A percentile compares a stretch with the other conserved stretches of the same genome.
phyloP scores from a whole-genome alignment of 1,139 yeast genomes.

The Magnusiomyces tetraspermus region DNA sequence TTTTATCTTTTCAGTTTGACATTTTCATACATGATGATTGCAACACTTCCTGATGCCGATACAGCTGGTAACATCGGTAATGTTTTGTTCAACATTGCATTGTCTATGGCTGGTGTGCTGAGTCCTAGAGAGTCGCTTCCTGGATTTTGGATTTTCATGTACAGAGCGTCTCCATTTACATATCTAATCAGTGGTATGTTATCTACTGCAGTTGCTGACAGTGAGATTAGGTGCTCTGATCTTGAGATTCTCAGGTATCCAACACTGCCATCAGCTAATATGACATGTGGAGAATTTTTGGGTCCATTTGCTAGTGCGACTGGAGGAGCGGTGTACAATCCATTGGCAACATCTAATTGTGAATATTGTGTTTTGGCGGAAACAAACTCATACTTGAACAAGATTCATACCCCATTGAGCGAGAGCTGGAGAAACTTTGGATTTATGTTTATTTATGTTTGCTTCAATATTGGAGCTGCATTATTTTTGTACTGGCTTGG shows the following conservation, averaged over 20 bases:
- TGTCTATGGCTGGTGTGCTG: slow-evolving; percentile 78
- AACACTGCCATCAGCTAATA: slow-evolving; percentile 45
- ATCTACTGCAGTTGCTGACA: slow-evolving; percentile 44
- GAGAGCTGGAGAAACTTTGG: slow-evolving; percentile 56
- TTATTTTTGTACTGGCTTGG: slow-evolving; percentile 48
- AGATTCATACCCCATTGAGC: slow-evolving; percentile 38
- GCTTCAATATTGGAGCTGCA: slow-evolving; percentile 50
- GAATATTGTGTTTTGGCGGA: slow-evolving; percentile 46
- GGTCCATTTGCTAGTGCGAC: slow-evolving; percentile 31
- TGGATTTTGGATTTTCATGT: slow-evolving; percentile 63
- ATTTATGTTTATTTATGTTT: slow-evolving; percentile 42
- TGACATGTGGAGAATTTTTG: slow-evolving; percentile 51
- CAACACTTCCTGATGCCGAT: slow-evolving; percentile 57
- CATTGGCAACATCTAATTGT: slow-evolving; percentile 46
- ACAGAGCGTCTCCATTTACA: slow-evolving; percentile 60
- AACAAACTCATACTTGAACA: slow-evolving; percentile 46
- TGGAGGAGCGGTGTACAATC: slow-evolving; percentile 48
- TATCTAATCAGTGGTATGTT: slow-evolving; percentile 55
- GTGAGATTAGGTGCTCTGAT: slow-evolving; percentile 44
- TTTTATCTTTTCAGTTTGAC: slow-evolving; percentile 55
- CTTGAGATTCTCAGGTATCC: slow-evolving; percentile 44
- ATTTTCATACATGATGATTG: slow-evolving; percentile 54
- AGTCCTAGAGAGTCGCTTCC: slow-evolving; percentile 51
- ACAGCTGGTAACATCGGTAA: slow-evolving; percentile 65
- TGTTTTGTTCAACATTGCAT: slow-evolving; percentile 54